Evolutionary conservation across 1,284 basidiomycete species (phyloP).

Genomic region (Papiliotrema nemorosa): DNA sequence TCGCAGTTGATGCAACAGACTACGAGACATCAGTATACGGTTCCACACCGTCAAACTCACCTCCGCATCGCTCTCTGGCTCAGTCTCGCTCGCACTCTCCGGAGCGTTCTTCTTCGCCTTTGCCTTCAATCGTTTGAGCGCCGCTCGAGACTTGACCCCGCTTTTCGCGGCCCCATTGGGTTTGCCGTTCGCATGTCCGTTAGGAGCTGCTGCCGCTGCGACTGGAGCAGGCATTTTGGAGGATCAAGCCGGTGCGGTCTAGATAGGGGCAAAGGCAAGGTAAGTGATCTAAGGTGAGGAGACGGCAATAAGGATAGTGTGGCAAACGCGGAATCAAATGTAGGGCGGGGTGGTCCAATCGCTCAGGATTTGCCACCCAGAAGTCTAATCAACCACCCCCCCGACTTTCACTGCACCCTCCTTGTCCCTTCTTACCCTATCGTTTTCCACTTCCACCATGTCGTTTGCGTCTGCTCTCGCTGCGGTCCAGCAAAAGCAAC

Average conservation of each 20-base stretch:
- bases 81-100: conserved; percentile 30
- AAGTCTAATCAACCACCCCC: not conserved
- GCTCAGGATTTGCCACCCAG: not conserved
- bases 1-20: conserved; percentile 30
- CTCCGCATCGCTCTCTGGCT: conserved; percentile 38
- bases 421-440: too few relatives aligned
- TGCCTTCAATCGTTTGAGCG: conserved; percentile 45
- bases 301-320: not conserved
- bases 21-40: conserved; percentile 4
- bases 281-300: not conserved
- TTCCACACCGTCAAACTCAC: conserved; percentile 21
- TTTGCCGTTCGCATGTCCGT: conserved; percentile 2
- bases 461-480: too few relatives aligned
- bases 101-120: conserved; percentile 32
- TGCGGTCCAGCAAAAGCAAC: too few relatives aligned
- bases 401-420: too few relatives aligned
- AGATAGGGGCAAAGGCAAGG: not conserved
- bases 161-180: conserved; percentile 23
- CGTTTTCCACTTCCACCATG: too few relatives aligned
- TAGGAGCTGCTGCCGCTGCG: conserved; percentile 9
- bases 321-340: too few relatives aligned
- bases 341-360: too few relatives aligned
- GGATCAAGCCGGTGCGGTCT: not conserved
- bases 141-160: conserved; percentile 36
- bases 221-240: not conserved